Evolutionary conservation across 176 grass and related monocot species (phyloP).

Genomic region (Avena eriantha): DNA sequence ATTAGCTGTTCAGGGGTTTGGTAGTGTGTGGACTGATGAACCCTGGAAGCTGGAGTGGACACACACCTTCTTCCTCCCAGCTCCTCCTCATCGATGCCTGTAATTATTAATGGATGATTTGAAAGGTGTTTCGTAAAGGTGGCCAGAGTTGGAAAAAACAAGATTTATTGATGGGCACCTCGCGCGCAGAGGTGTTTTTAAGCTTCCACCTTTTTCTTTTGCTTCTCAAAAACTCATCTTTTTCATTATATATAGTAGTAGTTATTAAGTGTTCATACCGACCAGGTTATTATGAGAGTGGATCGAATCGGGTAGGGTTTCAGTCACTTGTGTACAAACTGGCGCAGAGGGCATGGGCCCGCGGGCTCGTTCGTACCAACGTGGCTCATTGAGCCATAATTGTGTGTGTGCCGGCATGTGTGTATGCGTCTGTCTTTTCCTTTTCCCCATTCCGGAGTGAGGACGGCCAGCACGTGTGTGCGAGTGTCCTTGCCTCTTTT

Average conservation of each 20-base stretch:
- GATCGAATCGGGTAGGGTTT: background rate
- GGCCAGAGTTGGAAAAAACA: too few species aligned
- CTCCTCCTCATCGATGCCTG: background rate
- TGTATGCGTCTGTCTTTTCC: slow-evolving; percentile 17
- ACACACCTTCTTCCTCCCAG: background rate
- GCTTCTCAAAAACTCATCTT: too few species aligned
- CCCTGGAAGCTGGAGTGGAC: too few species aligned
- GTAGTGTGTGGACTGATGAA: background rate
- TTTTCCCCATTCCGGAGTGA: background rate
- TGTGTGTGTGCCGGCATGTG: slow-evolving; percentile 15
- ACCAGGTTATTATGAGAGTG: slow-evolving; percentile 26
- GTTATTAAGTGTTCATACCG: background rate
- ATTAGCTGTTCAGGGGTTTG: background rate
- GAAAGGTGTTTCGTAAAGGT: too few species aligned
- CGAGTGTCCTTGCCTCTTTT: background rate
- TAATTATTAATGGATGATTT: background rate
- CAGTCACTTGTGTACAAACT: slow-evolving; percentile 30
- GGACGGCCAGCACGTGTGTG: background rate
- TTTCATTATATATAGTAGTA: too few species aligned
- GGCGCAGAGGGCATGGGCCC: slow-evolving; percentile 27
- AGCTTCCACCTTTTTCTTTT: too few species aligned
- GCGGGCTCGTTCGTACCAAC: slow-evolving; percentile 46
- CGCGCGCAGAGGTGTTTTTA: too few species aligned
- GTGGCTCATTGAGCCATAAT: slow-evolving; percentile 52
- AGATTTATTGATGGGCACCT: background rate